These are phyloP conservation scores for Xylaria curta DNA, from an alignment of 495 filamentous ascomycete genomes.

Conservation along the genomic window DNA sequence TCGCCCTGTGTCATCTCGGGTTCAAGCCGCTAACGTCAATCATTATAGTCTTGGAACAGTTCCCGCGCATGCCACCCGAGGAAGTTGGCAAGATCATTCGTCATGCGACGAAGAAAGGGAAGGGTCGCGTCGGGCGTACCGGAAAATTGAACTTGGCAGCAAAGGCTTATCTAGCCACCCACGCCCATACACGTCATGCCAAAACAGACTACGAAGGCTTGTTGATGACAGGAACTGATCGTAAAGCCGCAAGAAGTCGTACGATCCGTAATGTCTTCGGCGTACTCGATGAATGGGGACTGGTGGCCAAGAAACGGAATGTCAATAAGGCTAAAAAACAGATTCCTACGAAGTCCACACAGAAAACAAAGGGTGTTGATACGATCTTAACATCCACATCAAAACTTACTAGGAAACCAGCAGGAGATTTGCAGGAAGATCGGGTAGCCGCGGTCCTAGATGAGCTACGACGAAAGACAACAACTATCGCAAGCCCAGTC, in stretches of 20 bases:
- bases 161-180: constrained; percentile 44
- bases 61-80: constrained; percentile 37
- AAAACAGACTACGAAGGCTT: constrained; percentile 48
- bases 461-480: background rate
- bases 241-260: constrained; percentile 31
- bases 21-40: background rate
- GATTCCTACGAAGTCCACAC: background rate
- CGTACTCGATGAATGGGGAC: constrained; percentile 2
- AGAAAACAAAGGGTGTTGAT: background rate
- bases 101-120: constrained; percentile 42
- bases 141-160: constrained; percentile 34
- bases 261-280: constrained; percentile 24
- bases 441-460: background rate
- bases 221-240: constrained; percentile 26
- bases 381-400: background rate
- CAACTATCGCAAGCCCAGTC: background rate
- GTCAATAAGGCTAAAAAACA: background rate
- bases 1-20: background rate
- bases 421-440: background rate
- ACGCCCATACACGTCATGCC: constrained; percentile 47
- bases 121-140: constrained; percentile 45
- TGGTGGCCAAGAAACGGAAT: background rate
- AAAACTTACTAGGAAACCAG: background rate
- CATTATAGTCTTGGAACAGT: constrained; percentile 35
- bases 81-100: constrained; percentile 33